These are phyloP conservation scores for Apophysomyces variabilis DNA, from an alignment of 371 early-diverging fungal species.

Conservation along the genomic window DNA sequence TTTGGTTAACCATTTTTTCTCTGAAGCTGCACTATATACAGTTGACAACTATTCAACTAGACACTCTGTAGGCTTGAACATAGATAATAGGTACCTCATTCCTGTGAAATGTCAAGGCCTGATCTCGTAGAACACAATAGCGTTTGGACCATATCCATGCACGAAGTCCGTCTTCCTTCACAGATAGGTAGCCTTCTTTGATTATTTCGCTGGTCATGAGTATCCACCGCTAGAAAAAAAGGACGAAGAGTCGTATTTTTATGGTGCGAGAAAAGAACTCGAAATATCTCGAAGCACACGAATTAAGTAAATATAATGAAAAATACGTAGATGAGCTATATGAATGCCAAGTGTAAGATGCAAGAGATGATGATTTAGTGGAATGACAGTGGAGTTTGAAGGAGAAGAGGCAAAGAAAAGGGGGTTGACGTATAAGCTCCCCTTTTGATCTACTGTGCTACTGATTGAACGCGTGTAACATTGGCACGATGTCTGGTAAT, in stretches of 20 bases:
- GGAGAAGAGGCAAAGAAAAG: slow-evolving; percentile 8
- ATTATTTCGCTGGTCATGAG: slow-evolving; percentile 44
- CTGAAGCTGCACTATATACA: not conserved
- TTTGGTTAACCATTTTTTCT: slow-evolving; percentile 36
- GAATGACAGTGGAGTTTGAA: slow-evolving; percentile 5
- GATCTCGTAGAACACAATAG: slow-evolving; percentile 83
- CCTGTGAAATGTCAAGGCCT: slow-evolving; percentile 82
- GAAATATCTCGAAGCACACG: slow-evolving; percentile 4
- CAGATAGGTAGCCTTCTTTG: slow-evolving; percentile 69
- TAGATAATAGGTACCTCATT: slow-evolving; percentile 67
- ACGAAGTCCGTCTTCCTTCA: slow-evolving; percentile 79
- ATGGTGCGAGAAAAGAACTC: not conserved
- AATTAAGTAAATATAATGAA: not conserved
- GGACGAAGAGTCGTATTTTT: not conserved
- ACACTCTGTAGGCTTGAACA: not conserved
- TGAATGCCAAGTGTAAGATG: not conserved
- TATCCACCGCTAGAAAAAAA: not conserved
- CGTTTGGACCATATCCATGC: slow-evolving; percentile 88
- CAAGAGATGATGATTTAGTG: slow-evolving; percentile 10
- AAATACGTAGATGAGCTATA: not conserved
- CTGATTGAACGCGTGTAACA: slow-evolving; percentile 7
- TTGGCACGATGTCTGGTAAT: slow-evolving; percentile 8
- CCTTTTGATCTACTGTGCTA: slow-evolving; percentile 8
- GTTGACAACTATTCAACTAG: not conserved
- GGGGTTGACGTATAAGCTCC: slow-evolving; percentile 11